A percentile compares a stretch with the other conserved stretches of the same genome.
Evolutionary conservation across 108 stramenopile genomes (phyloP).

Genomic region (Cyclostephanos invisitatus): DNA sequence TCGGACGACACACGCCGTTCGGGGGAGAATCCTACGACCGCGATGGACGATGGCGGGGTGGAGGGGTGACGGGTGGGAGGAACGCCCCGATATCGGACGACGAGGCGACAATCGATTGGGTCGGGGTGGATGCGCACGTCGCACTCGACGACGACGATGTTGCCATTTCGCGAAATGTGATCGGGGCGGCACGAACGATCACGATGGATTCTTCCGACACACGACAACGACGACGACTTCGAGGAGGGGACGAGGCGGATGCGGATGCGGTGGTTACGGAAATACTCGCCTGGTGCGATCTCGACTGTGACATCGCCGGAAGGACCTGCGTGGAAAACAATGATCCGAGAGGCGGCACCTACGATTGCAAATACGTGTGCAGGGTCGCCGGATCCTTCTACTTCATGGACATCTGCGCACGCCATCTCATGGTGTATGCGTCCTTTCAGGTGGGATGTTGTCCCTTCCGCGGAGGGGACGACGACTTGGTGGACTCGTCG

Average conservation of each 20-base stretch:
- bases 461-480: conserved; percentile 12
- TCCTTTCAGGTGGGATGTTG: conserved; percentile 27
- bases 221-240: background rate
- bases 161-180: conserved; percentile 27
- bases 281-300: background rate
- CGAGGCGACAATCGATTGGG: conserved; percentile 36
- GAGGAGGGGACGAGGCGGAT: conserved; percentile 23
- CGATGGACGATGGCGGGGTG: conserved; percentile 3
- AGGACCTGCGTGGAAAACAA: background rate
- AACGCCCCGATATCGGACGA: background rate
- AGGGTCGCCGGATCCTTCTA: conserved; percentile 36
- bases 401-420: conserved; percentile 53
- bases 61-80: conserved; percentile 31
- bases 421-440: conserved; percentile 43
- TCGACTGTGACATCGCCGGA: background rate
- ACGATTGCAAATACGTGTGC: conserved; percentile 39
- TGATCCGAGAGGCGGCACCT: background rate
- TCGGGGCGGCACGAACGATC: conserved; percentile 44
- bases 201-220: conserved; percentile 20
- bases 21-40: background rate
- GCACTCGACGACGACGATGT: conserved; percentile 19
- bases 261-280: conserved; percentile 43
- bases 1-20: too few relatives aligned
- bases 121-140: conserved; percentile 58
- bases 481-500: background rate